Evolutionary conservation across 1,139 yeast species (phyloP).

Genomic region (Yamadazyma sp.): DNA sequence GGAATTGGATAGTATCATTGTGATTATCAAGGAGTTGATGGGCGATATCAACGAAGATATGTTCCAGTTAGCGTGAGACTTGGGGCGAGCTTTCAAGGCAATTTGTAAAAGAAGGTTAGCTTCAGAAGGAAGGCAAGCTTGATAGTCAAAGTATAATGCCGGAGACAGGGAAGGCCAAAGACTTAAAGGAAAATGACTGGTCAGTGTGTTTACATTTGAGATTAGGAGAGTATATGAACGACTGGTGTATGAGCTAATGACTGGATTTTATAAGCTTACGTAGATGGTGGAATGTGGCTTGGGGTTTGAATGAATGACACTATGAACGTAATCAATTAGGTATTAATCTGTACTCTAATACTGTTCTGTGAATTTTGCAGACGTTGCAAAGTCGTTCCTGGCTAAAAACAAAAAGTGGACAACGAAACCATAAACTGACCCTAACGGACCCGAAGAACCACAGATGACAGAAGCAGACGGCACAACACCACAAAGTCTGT

Average conservation of each 20-base stretch:
- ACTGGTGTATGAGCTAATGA: no score
- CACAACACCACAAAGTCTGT: no score
- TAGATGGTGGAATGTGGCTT: no score
- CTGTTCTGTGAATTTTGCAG: background rate
- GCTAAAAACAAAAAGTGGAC: background rate
- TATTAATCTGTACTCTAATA: no score
- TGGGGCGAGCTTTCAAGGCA: background rate
- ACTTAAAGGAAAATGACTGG: no score
- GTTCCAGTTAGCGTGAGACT: slow-evolving; percentile 33
- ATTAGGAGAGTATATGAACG: no score
- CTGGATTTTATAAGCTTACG: no score
- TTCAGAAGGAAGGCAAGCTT: slow-evolving; percentile 12
- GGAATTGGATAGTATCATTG: slow-evolving; percentile 61
- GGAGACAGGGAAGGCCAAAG: no score
- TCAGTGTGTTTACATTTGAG: no score
- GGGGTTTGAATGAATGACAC: no score
- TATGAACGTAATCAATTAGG: no score
- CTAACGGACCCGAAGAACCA: background rate
- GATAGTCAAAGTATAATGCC: background rate
- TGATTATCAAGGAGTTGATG: slow-evolving; percentile 53
- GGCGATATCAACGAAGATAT: slow-evolving; percentile 64
- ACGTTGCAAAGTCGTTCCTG: background rate
- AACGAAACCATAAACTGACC: background rate
- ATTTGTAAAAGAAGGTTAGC: no score
- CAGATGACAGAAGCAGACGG: background rate